Base-by-base conservation (phyloP, 2,329 filamentous ascomycete species). In the Alternaria triticina region DNA sequence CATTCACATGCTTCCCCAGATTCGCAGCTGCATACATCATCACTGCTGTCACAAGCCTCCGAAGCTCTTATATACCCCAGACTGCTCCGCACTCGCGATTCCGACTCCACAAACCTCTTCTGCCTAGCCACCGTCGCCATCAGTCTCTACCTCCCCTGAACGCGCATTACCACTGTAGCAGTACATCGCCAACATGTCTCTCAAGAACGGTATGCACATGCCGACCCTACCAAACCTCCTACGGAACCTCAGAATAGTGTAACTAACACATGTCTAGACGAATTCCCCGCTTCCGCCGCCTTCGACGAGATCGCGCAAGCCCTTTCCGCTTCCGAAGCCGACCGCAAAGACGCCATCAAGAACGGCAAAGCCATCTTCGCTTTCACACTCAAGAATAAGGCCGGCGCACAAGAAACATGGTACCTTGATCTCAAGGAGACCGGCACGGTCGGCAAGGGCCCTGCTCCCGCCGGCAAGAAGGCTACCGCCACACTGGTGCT, bases 391-490 rank as follows among this genome's bases (percentile, higher is more conserved):
- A 98, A 97, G 87, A 99, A 99, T 87, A 82, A 85, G 62, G 86
- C 86, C 23, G 93, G 93, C 74, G 88, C 94, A 81, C 90, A 89
- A 62, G 89, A 93, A 76, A 91, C 89, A 83, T 99, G 96, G 96
- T 89, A 96, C 84, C 92, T 99, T 73, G 96, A 99, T 81, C 89
- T 99, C 66, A 97, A 97, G 87, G 88, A 96, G 76, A 91, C 90
- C 66, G 96, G 96, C 68, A 87, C 87, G 59, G 94, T 97, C 45
- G 91, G 87, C 74, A 91, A 91, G 78, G 96, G 96, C 59, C 79
- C 87, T 25, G 87, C 87, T 30, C 88, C 89, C 12, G 80, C 81
- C 58, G 91, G 91, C 72, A 88, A 87, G 71, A 97, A 97, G 85
- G 90, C 95, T 44, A 93, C 90, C 79, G 95, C 98, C 64, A 96